These are phyloP conservation scores for Carallia brachiata DNA, from an alignment of 345 rosid genomes.

Conservation along the genomic window DNA sequence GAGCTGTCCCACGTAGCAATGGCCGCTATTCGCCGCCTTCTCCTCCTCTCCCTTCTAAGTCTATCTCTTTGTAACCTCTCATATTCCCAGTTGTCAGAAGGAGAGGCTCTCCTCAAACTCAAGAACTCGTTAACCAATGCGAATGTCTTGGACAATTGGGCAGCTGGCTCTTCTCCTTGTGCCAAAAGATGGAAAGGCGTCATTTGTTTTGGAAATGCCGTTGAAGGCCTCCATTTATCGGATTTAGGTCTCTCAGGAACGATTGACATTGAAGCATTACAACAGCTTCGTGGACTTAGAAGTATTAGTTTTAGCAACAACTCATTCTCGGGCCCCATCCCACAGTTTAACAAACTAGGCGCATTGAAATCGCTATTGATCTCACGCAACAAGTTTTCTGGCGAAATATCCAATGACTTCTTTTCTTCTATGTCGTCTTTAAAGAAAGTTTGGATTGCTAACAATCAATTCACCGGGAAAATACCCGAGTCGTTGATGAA, in stretches of 20 bases:
- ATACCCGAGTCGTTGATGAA: slow-evolving; percentile 24
- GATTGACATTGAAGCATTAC: slow-evolving; percentile 17
- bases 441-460: slow-evolving; percentile 30
- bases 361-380: slow-evolving; percentile 26
- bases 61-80: slow-evolving; percentile 10
- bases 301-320: slow-evolving; percentile 24
- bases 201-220: slow-evolving; percentile 15
- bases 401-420: slow-evolving; percentile 18
- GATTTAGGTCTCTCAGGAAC: slow-evolving; percentile 25
- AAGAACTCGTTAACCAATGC: slow-evolving; percentile 15
- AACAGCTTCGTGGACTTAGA: slow-evolving; percentile 22
- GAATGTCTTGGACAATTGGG: slow-evolving; percentile 21
- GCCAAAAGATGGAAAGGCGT: slow-evolving; percentile 18
- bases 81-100: slow-evolving; percentile 16
- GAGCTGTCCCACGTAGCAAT: slow-evolving; percentile 35
- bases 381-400: slow-evolving; percentile 18
- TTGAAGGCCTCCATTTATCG: slow-evolving; percentile 23
- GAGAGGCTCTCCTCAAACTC: slow-evolving; percentile 22
- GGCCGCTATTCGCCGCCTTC: slow-evolving; percentile 45
- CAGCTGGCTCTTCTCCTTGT: slow-evolving; percentile 19
- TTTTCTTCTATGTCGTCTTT: slow-evolving; percentile 28
- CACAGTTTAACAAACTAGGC: slow-evolving; percentile 25
- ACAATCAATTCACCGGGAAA: slow-evolving; percentile 22
- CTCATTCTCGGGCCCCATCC: slow-evolving; percentile 26
- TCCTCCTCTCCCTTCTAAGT: slow-evolving; percentile 15